phyloP scores from a whole-genome alignment of 208 protist genomes.

The Spironucleus salmonicida region DNA sequence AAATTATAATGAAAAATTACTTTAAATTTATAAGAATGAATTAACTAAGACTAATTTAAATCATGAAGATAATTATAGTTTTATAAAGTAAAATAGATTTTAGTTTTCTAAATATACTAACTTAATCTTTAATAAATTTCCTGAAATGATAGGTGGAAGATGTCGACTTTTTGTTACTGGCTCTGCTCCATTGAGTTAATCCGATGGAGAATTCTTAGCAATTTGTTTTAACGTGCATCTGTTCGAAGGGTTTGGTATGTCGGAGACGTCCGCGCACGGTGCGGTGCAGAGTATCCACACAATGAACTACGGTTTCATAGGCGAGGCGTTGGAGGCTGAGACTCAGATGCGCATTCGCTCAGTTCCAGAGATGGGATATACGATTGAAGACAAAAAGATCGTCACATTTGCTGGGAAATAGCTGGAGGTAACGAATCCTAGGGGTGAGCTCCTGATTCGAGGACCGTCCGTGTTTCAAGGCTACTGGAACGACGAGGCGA shows the following conservation, averaged over 20 bases:
- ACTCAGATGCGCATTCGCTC: neutral
- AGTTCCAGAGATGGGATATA: neutral
- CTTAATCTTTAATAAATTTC: neutral
- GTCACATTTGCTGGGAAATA: neutral
- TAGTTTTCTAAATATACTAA: neutral
- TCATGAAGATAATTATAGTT: neutral
- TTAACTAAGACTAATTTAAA: neutral
- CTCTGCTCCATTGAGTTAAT: neutral
- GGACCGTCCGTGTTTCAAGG: constrained; percentile 36
- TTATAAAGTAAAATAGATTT: neutral
- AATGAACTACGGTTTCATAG: neutral
- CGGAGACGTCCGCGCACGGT: neutral
- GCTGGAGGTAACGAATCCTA: neutral
- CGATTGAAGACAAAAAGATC: neutral
- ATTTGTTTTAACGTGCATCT: neutral
- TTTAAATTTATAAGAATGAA: neutral
- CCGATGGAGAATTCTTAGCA: neutral
- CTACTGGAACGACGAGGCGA: constrained; percentile 31
- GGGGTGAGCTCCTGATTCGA: constrained; percentile 35
- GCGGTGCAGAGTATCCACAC: neutral
- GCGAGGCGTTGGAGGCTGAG: neutral
- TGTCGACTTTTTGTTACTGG: constrained; percentile 24
- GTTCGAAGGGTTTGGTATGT: constrained; percentile 32
- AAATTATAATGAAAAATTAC: neutral
- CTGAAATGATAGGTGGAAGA: neutral